Conservation (phyloP, 768 basidiomycete genomes). For the Pisolithus albus region DNA sequence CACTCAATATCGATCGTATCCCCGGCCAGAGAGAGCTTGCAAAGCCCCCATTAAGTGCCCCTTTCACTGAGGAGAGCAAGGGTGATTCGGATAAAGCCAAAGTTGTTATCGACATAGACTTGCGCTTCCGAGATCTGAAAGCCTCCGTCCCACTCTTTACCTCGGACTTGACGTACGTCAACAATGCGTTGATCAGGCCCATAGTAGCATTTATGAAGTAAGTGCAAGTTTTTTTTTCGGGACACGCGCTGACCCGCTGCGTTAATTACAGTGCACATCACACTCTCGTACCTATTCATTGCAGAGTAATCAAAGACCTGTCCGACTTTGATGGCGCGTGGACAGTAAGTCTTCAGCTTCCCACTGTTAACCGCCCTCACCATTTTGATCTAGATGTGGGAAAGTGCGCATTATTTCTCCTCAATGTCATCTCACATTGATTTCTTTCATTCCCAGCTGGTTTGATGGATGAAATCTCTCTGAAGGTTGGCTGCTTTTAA, state of each 20-base stretch:
- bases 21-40: constrained; percentile 85
- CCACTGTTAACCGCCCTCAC: constrained; percentile 10
- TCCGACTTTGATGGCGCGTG: constrained; percentile 92
- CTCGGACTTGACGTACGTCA: constrained; percentile 81
- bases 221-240: constrained; percentile 20
- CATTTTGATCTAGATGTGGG: constrained; percentile 64
- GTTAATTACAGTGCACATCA: constrained; percentile 65
- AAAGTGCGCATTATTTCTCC: constrained; percentile 50
- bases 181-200: constrained; percentile 86
- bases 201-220: constrained; percentile 99
- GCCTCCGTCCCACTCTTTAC: constrained; percentile 92
- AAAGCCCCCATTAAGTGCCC: constrained; percentile 77
- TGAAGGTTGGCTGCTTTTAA: constrained; percentile 48
- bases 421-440: background rate
- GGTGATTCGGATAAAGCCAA: constrained; percentile 33
- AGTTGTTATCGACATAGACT: constrained; percentile 83
- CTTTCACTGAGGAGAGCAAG: constrained; percentile 34
- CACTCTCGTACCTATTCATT: constrained; percentile 91
- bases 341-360: constrained; percentile 57
- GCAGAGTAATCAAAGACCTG: constrained; percentile 76
- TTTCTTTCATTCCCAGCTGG: constrained; percentile 53
- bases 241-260: background rate
- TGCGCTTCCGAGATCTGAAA: constrained; percentile 92
- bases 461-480: constrained; percentile 82
- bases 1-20: constrained; percentile 49